Evolutionary conservation across 1,139 yeast species (phyloP).

Genomic region (Nakaseomyces delphensis): DNA sequence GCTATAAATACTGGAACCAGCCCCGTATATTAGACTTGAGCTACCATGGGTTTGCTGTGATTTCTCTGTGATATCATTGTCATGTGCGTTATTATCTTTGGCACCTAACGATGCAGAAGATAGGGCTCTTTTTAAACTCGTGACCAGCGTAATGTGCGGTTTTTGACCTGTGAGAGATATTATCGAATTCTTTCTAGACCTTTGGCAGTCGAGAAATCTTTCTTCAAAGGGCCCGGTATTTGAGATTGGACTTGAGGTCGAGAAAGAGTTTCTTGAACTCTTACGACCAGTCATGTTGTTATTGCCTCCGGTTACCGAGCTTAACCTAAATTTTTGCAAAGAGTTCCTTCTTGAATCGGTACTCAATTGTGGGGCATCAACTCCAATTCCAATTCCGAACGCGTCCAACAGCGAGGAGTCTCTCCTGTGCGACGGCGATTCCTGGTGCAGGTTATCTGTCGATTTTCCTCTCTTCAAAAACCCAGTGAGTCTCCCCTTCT

Average conservation of each 20-base stretch:
- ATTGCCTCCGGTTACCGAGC: neutral
- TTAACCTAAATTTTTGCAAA: neutral
- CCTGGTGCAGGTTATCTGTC: neutral
- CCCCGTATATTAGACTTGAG: neutral
- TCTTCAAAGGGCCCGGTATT: neutral
- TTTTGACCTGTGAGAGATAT: neutral
- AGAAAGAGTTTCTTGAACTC: neutral
- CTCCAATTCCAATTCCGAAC: neutral
- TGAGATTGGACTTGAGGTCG: neutral
- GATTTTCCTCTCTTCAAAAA: neutral
- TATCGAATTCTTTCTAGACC: neutral
- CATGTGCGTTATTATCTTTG: neutral
- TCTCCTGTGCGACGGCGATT: neutral
- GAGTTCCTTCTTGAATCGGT: neutral
- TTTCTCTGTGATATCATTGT: neutral
- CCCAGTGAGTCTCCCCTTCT: neutral
- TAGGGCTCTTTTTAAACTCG: neutral
- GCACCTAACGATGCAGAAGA: neutral
- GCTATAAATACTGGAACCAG: neutral
- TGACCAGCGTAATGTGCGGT: neutral
- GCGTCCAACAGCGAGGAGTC: neutral
- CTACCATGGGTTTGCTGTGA: neutral
- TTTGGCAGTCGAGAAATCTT: neutral
- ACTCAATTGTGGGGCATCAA: neutral
- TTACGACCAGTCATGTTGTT: neutral